Evolutionary conservation across 176 grass and related monocot species (phyloP).

Genomic region (Raddia guianensis): DNA sequence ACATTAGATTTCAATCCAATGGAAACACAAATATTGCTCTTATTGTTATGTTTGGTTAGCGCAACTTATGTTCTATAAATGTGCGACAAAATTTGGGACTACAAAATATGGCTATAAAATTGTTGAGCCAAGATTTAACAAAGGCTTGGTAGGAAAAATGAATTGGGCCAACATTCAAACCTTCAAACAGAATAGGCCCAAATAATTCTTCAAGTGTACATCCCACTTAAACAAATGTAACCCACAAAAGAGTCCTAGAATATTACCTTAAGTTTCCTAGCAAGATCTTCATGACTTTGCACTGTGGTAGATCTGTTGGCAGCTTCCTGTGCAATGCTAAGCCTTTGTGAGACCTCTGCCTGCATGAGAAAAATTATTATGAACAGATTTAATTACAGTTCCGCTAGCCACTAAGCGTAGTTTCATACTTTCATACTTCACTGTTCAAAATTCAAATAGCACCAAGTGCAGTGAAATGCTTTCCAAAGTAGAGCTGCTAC

Average conservation of each 20-base stretch:
- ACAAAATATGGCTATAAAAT: background rate
- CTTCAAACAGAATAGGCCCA: slow-evolving; percentile 1
- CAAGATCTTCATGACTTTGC: slow-evolving; percentile 94
- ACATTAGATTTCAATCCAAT: background rate
- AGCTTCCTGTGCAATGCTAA: slow-evolving; percentile 80
- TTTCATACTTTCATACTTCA: slow-evolving; percentile 10
- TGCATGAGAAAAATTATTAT: slow-evolving; percentile 45
- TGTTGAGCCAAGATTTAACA: background rate
- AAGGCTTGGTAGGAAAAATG: background rate
- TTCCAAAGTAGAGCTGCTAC: background rate
- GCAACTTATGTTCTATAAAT: background rate
- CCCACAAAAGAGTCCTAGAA: slow-evolving; percentile 7
- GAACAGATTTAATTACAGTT: slow-evolving; percentile 10
- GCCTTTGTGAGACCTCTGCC: slow-evolving; percentile 92
- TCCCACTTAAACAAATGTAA: slow-evolving; percentile 9
- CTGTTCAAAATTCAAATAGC: background rate
- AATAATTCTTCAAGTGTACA: slow-evolving; percentile 7
- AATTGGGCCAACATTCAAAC: background rate
- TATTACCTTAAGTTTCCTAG: slow-evolving; percentile 85
- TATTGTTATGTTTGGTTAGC: background rate
- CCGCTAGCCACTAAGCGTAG: background rate
- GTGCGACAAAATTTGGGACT: background rate
- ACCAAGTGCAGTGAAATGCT: slow-evolving; percentile 1
- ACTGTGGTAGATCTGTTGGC: slow-evolving; percentile 51
- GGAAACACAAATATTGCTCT: background rate